Evolutionary conservation across 1,284 basidiomycete genomes (phyloP), one percentile per base, ranked within the genome.

Genomic region (Ceratobasidium sp.): DNA sequence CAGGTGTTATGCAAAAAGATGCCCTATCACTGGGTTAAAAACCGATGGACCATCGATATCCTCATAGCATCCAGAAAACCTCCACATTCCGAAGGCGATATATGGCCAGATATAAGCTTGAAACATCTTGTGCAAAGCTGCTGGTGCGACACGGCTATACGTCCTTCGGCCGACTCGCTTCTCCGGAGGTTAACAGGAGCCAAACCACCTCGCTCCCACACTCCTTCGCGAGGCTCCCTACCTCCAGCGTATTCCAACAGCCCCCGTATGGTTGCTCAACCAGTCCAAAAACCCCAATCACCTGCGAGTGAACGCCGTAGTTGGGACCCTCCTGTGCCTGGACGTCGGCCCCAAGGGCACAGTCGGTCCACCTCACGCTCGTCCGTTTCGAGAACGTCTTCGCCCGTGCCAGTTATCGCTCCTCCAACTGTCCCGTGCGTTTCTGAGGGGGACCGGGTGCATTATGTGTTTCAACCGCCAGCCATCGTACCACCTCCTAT

Each of bases 11-110:
- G 66, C 35, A 68, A 68, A 68, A 68, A 68, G n/a, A 30, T 68
- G 66, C 66, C 66, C 6, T 68, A 68, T 23, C 66, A 68, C 35
- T 68, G 66, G 66, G 66, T 68, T 7, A 68, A 68, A 38, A 68
- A 68, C 33, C 66, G 66, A 38, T 68, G 66, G 66, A 68, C 66
- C 6, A 68, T 68, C 20, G 66, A 68, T 18, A 54, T 68, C 12
- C 54, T 68, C 50, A 68, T 68, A 38, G 66, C 66, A 6, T 54
- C 66, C 5, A 68, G 20, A n/a, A 68, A 68, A 54, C 66, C 52
- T 55, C 66, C 66, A 38, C 33, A 68, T n/a, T 54, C 66, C 8
- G 66, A 68, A 38, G 50, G 55, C 16, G 66, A 68, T 38, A 30
- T 38, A 54, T 68, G 66, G 66, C 66, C 66, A 5, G 66, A 68